Percentiles rank a stretch among this genome's conserved stretches.
Conservation (phyloP, 2,329 filamentous ascomycete genomes). For the Coleophoma cylindrospora region DNA sequence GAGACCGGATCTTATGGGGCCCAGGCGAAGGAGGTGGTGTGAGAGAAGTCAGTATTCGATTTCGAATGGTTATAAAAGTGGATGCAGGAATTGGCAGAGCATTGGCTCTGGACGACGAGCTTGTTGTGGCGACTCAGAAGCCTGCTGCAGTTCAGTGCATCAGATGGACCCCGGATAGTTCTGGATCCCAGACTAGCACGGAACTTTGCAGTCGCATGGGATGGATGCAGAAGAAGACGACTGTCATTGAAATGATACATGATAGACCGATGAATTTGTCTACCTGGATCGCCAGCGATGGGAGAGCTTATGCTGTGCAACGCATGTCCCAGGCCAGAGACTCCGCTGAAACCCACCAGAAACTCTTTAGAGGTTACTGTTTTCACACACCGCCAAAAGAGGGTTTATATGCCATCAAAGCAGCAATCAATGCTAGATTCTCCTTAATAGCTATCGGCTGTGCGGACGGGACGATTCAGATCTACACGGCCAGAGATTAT, state of each 20-base stretch:
- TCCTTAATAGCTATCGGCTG: constrained; percentile 88
- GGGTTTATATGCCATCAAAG: constrained; percentile 60
- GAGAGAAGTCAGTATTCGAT: constrained; percentile 82
- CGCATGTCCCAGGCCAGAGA: constrained; percentile 45
- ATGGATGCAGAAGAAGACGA: constrained; percentile 75
- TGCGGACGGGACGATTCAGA: constrained; percentile 69
- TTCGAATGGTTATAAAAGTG: constrained; percentile 96
- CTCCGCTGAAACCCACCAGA: constrained; percentile 36
- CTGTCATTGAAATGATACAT: constrained; percentile 80
- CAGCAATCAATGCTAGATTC: constrained; percentile 89
- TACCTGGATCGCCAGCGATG: constrained; percentile 87
- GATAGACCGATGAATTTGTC: constrained; percentile 95
- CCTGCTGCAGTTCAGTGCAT: constrained; percentile 97
- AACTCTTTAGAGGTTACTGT: constrained; percentile 83
- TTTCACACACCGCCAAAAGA: constrained; percentile 70
- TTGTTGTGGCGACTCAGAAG: constrained; percentile 86
- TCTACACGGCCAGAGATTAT: constrained; percentile 94
- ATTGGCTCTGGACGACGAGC: constrained; percentile 84
- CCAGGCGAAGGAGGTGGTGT: constrained; percentile 80
- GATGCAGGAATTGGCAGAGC: constrained; percentile 90
- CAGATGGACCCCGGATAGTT: constrained; percentile 81
- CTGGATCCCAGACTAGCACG: constrained; percentile 80
- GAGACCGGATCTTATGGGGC: constrained; percentile 64
- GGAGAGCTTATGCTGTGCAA: constrained; percentile 87
- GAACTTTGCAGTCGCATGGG: constrained; percentile 83